A percentile compares a stretch with the other conserved stretches of the same genome.
Conservation (phyloP, 2,329 filamentous ascomycete species). For the Metarhizium rileyi region DNA sequence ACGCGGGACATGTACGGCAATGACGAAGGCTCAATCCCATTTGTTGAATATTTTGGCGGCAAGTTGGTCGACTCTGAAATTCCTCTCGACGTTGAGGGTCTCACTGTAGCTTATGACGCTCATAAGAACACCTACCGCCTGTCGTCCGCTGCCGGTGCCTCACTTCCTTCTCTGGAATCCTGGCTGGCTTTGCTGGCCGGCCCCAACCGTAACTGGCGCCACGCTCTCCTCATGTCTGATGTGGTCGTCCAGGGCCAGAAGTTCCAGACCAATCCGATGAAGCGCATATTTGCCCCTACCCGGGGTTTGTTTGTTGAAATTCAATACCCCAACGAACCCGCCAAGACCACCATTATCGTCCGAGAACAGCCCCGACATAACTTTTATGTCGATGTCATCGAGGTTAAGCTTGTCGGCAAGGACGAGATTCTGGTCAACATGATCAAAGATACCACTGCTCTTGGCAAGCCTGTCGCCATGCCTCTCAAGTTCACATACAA, state of each 20-base stretch:
- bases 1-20: constrained; percentile 71
- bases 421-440: constrained; percentile 81
- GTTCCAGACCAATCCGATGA: constrained; percentile 94
- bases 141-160: constrained; percentile 61
- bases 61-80: constrained; percentile 65
- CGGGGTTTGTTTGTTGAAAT: constrained; percentile 88
- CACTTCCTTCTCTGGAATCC: constrained; percentile 67
- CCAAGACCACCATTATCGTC: constrained; percentile 76
- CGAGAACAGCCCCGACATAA: constrained; percentile 80
- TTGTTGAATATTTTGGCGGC: constrained; percentile 91
- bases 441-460: constrained; percentile 85
- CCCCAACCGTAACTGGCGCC: constrained; percentile 78
- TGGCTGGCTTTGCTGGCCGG: constrained; percentile 89
- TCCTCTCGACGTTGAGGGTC: constrained; percentile 71
- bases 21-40: constrained; percentile 65
- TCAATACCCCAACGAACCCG: constrained; percentile 65
- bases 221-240: constrained; percentile 88
- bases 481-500: constrained; percentile 87
- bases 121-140: constrained; percentile 78
- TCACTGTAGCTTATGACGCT: constrained; percentile 70
- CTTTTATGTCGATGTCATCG: constrained; percentile 80
- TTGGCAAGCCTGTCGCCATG: constrained; percentile 72
- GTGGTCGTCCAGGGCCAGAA: constrained; percentile 92
- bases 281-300: constrained; percentile 78
- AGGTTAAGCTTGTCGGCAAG: constrained; percentile 65